Conservation (phyloP, 2,329 filamentous ascomycete genomes). For the Fusarium hainanense region DNA sequence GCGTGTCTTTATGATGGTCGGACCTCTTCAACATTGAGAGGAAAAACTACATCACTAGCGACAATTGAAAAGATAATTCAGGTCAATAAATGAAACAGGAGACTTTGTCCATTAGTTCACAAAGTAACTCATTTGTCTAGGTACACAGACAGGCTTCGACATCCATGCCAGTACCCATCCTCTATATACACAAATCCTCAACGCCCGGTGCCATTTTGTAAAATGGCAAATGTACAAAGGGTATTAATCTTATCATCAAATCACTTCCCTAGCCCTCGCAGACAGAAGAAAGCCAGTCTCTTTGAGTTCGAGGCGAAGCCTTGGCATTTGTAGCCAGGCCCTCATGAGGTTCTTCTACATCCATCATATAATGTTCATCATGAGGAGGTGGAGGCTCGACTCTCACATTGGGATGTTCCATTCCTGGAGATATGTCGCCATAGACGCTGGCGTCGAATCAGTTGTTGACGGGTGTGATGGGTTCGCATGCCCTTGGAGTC, state of each 20-base stretch:
- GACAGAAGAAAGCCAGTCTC: background rate
- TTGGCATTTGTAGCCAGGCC: conserved; percentile 24
- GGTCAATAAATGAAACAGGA: background rate
- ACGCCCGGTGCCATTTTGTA: background rate
- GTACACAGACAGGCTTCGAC: background rate
- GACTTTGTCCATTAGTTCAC: background rate
- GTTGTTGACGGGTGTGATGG: conserved; percentile 48
- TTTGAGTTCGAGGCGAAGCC: background rate
- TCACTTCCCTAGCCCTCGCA: background rate
- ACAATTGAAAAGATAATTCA: rapidly evolving
- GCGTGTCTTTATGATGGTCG: background rate
- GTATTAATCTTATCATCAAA: conserved; percentile 43
- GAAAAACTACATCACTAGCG: background rate
- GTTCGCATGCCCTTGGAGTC: conserved; percentile 47
- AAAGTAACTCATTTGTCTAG: background rate
- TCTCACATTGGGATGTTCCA: conserved; percentile 22
- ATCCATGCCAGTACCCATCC: background rate
- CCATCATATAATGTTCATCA: conserved; percentile 55
- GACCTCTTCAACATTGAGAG: background rate
- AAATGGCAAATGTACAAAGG: conserved; percentile 38
- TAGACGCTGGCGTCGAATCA: conserved; percentile 50
- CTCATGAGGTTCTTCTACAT: conserved; percentile 50
- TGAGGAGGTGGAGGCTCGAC: conserved; percentile 45
- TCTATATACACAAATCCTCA: background rate
- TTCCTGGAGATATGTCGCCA: conserved; percentile 48